phyloP scores from a whole-genome alignment of 257 asterid species.

The Salvia miltiorrhiza region DNA sequence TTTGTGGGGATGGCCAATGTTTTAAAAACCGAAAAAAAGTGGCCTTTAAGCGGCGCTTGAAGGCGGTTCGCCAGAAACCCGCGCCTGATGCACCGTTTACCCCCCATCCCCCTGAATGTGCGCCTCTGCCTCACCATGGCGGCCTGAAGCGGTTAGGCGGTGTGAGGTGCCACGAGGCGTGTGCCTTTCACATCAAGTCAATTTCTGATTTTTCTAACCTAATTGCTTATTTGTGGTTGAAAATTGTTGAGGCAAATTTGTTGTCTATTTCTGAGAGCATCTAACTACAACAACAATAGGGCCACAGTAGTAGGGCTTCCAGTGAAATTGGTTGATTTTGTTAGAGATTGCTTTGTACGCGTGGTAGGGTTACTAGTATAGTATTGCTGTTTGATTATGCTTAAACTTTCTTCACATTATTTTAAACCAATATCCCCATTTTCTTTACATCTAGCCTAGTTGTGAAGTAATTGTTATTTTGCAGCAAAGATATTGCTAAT shows the following conservation, averaged over 20 bases:
- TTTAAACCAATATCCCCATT: conserved; percentile 3
- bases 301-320: background rate
- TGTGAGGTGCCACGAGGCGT: too few species aligned
- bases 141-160: too few species aligned
- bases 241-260: background rate
- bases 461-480: conserved; percentile 30
- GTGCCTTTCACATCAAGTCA: too few species aligned
- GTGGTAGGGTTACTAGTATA: background rate
- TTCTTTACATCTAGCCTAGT: conserved; percentile 22
- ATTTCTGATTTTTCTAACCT: background rate
- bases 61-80: too few species aligned
- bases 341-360: background rate
- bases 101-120: too few species aligned
- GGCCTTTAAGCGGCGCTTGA: too few species aligned
- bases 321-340: background rate
- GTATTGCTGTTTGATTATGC: conserved; percentile 19
- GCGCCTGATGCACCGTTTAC: too few species aligned
- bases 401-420: conserved; percentile 16
- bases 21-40: too few species aligned
- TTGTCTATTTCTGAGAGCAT: background rate
- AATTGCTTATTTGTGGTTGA: conserved; percentile 1
- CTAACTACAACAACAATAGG: background rate
- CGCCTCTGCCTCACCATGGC: too few species aligned
- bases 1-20: background rate
- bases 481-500: conserved; percentile 96